phyloP scores from a whole-genome alignment of 2,329 filamentous ascomycete species.

The Colletotrichum tofieldiae region DNA sequence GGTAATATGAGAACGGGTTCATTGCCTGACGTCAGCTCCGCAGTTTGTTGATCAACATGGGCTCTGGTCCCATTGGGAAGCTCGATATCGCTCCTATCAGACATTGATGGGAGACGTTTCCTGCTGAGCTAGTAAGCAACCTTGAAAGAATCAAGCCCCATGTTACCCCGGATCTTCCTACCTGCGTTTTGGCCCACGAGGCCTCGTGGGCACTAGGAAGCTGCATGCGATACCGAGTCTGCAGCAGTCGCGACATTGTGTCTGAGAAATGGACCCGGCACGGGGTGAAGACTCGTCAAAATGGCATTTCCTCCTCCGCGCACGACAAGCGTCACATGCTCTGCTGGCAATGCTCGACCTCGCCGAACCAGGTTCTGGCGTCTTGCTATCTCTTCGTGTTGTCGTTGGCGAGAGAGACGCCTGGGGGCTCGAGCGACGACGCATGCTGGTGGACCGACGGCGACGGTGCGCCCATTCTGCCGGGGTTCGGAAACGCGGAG shows the following conservation, averaged over 20 bases:
- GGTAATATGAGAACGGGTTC: conserved; percentile 24
- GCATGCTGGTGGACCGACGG: conserved; percentile 31
- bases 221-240: conserved; percentile 46
- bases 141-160: not conserved
- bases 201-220: conserved; percentile 47
- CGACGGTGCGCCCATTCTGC: conserved; percentile 19
- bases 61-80: not conserved
- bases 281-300: conserved; percentile 24
- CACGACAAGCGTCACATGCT: conserved; percentile 48
- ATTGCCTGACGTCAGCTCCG: conserved; percentile 5
- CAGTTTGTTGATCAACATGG: not conserved
- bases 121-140: conserved; percentile 20
- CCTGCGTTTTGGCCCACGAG: conserved; percentile 47
- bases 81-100: conserved; percentile 28
- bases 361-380: conserved; percentile 6
- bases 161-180: conserved; percentile 29
- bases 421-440: conserved; percentile 25
- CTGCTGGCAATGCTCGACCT: conserved; percentile 43
- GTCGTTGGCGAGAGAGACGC: conserved; percentile 16
- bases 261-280: not conserved
- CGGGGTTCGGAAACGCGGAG: conserved; percentile 27
- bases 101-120: conserved; percentile 35
- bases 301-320: conserved; percentile 46
- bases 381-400: conserved; percentile 23
- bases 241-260: conserved; percentile 43